Base-by-base conservation (phyloP, 176 grass and related monocot species). In the Raddia guianensis region DNA sequence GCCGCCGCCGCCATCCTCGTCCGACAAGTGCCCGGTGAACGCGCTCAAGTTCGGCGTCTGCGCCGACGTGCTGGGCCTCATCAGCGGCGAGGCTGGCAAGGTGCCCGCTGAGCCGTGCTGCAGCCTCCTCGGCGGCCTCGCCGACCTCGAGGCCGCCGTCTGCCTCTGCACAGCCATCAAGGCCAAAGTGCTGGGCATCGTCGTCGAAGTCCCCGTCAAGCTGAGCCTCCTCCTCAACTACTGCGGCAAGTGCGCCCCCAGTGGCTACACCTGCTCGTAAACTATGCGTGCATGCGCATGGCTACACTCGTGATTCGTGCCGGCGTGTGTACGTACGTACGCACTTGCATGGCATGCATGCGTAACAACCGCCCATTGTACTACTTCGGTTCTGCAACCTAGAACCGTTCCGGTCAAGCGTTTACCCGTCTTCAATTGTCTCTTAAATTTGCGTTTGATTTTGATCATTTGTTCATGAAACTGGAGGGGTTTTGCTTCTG, bases 111-210 rank as follows among this genome's bases (percentile, higher is more conserved):
- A 91, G 81, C 87, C 89, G 9, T 91, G 92, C 84, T 94, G 92
- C 77, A 85, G 14, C 82, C 89, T 94, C n/a, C 13, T 91, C 47
- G 12, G 18, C 18, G 87, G 87, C 48, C 84, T 95, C 6, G 86
- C 52, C 12, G 89, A 91, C 66, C 32, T 90, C 33, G 89, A 95
- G 74, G 89, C 84, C 12, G 89, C 87, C 20, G 81, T 90, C 43
- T 89, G 89, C 86, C 92, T 94, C 58, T 94, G 92, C 89, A 91
- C 84, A 0, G 89, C 84, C 48, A 82, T 90, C 48, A 95, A 88
- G 70, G 89, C 81, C 51, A 91, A 91, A 63, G 45, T 95, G 35
- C 81, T 91, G n/a, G 89, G 92, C 61, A 3, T 80, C 35, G 56
- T 83, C 75, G 27, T 95, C 35, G 70, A 90, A 64, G 12, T 89